Evolutionary conservation across 805 yeast genomes (phyloP).

Genomic region (Cyberlindnera misumaiensis): DNA sequence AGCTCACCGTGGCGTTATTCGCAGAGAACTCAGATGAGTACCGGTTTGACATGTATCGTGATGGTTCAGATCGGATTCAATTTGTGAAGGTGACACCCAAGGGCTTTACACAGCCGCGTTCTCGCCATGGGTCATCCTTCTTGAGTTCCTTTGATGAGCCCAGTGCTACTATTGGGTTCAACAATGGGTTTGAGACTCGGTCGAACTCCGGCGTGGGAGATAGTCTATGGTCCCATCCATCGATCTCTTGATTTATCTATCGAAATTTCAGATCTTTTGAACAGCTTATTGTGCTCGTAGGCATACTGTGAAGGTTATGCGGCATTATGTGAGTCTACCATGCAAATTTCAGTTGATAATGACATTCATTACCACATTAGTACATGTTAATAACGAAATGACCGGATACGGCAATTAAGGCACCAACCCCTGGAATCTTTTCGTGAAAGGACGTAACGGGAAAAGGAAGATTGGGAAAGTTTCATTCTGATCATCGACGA

Average conservation of each 20-base stretch:
- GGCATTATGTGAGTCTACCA: too few species aligned
- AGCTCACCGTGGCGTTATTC: conserved; percentile 1
- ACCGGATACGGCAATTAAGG: too few species aligned
- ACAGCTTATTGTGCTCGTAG: too few species aligned
- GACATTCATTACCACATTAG: too few species aligned
- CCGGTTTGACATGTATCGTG: conserved; percentile 1
- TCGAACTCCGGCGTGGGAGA: not conserved
- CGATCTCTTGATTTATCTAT: not conserved
- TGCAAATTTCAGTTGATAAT: too few species aligned
- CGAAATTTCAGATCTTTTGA: too few species aligned
- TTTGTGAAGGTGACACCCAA: not conserved
- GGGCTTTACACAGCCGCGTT: not conserved
- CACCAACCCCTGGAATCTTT: too few species aligned
- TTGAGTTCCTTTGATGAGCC: not conserved
- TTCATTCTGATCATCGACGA: too few species aligned
- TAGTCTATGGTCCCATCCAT: not conserved
- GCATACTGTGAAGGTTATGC: too few species aligned
- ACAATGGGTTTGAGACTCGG: not conserved
- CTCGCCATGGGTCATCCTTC: not conserved
- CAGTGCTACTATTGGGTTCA: not conserved
- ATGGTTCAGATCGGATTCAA: not conserved
- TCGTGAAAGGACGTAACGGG: too few species aligned
- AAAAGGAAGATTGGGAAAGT: too few species aligned
- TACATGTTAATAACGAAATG: too few species aligned
- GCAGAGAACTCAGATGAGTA: conserved; percentile 2